These are phyloP conservation scores for Fusarium siculi DNA, from an alignment of 2,329 filamentous ascomycete genomes.

Conservation along the genomic window DNA sequence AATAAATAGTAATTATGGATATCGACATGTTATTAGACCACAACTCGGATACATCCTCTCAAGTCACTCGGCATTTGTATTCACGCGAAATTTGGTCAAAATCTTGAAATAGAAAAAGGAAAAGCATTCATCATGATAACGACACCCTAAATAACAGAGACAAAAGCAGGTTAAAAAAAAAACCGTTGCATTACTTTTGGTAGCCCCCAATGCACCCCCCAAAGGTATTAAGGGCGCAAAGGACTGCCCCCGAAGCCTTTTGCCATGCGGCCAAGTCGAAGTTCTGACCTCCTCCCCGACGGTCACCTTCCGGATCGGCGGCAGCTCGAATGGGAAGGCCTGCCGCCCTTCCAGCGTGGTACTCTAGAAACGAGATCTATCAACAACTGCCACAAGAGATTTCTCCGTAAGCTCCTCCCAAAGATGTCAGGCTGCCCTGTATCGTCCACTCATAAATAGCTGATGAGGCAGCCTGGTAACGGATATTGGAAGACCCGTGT, in stretches of 20 bases:
- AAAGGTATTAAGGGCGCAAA: constrained; percentile 51
- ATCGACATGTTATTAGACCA: not conserved
- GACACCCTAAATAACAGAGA: constrained; percentile 52
- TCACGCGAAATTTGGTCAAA: not conserved
- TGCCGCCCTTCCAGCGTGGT: constrained; percentile 41
- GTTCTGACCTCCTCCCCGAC: constrained; percentile 45
- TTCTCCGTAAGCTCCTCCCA: constrained; percentile 46
- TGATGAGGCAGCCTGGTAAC: constrained; percentile 39
- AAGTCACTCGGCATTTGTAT: not conserved
- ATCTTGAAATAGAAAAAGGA: constrained; percentile 33
- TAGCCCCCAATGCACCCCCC: constrained; percentile 51
- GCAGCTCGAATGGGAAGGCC: constrained; percentile 25
- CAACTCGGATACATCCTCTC: not conserved
- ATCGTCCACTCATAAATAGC: constrained; percentile 32
- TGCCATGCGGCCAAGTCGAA: constrained; percentile 48
- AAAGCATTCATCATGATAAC: constrained; percentile 49
- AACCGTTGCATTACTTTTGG: constrained; percentile 58
- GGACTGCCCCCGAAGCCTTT: constrained; percentile 51
- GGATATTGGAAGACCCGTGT: constrained; percentile 38
- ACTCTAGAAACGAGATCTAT: constrained; percentile 56
- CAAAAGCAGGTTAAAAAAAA: constrained; percentile 47
- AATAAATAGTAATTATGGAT: not conserved
- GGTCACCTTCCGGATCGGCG: constrained; percentile 46
- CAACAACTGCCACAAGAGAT: constrained; percentile 52
- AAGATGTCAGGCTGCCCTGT: constrained; percentile 46